Evolutionary conservation across 305 asterid species (phyloP), one percentile per base, ranked within the genome.

Genomic region (Coffea humblotiana): DNA sequence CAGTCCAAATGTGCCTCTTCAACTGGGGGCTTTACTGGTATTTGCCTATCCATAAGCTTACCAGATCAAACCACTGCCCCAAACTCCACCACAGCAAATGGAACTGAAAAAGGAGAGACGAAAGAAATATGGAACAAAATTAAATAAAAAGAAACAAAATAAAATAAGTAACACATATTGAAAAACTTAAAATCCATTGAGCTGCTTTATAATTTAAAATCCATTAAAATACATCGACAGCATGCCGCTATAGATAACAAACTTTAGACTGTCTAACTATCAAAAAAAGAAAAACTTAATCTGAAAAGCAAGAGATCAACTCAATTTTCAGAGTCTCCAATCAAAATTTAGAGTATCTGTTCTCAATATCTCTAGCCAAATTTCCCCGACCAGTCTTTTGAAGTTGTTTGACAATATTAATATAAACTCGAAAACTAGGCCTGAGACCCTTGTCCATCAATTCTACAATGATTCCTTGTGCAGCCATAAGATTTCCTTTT

Each of bases 401-500:
- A 64, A 95, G 90, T 64, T 76, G 83, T 85, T 85, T 86, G 86
- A 89, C 85, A 64, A 85, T 82, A 48, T 85, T 88, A 12, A 81
- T 14, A 79, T 84, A 90, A 83, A 79, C 84, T 70, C 82, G 49
- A 79, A 83, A 89, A 83, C 91, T 86, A n/a, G 97, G 98, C 88
- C 83, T 88, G 45, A 91, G 84, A 77, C 87, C 88, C 88, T 89
- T 90, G 74, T 84, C 92, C 97, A 93, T 89, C 97, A 95, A 90
- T 76, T 91, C 92, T 71, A 83, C 81, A 71, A 95, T 86, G 61
- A 87, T 86, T 64, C 82, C 78, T 75, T 43, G 79, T 77, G 98
- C 97, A 79, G 86, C 78, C 84, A 87, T 72, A 56, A 88, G 47
- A 85, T 89, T 87, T 78, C 96, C 93, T 35, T 88, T 89, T 74